These are phyloP conservation scores for Aspergillus sclerotioniger DNA, from an alignment of 495 filamentous ascomycete species.

Conservation along the genomic window DNA sequence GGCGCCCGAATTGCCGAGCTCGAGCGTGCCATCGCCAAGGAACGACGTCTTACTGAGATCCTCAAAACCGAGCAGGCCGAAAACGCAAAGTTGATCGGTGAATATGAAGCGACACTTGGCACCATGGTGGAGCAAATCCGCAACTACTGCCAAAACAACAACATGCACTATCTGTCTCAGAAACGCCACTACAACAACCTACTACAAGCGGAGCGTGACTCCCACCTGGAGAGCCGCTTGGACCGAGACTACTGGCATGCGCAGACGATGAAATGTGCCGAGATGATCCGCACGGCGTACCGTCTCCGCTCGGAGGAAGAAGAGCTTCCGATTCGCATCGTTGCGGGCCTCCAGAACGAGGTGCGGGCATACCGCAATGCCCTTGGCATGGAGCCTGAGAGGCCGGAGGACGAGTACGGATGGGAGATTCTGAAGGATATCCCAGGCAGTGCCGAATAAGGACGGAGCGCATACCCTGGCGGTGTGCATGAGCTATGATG, in stretches of 20 bases:
- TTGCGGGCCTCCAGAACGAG: slow-evolving; percentile 54
- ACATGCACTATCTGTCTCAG: slow-evolving; percentile 54
- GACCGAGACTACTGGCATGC: slow-evolving; percentile 65
- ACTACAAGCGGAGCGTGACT: slow-evolving; percentile 55
- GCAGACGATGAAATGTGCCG: slow-evolving; percentile 50
- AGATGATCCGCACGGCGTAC: slow-evolving; percentile 53
- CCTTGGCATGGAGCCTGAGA: slow-evolving; percentile 53
- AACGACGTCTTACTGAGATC: slow-evolving; percentile 45
- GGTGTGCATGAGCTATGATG: slow-evolving; percentile 18
- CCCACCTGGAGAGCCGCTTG: slow-evolving; percentile 56
- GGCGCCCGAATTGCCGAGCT: slow-evolving; percentile 51
- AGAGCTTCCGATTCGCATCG: slow-evolving; percentile 43
- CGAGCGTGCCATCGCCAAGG: slow-evolving; percentile 49
- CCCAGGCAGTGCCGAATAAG: slow-evolving; percentile 35
- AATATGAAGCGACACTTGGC: slow-evolving; percentile 56
- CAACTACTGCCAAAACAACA: slow-evolving; percentile 60
- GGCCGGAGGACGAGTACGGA: slow-evolving; percentile 51
- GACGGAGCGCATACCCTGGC: background rate
- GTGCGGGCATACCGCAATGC: slow-evolving; percentile 53
- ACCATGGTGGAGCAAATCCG: slow-evolving; percentile 61
- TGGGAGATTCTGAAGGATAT: slow-evolving; percentile 52
- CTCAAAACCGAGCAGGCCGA: slow-evolving; percentile 50
- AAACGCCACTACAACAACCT: slow-evolving; percentile 61
- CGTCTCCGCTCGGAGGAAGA: slow-evolving; percentile 52
- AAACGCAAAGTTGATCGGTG: slow-evolving; percentile 53